A percentile compares a stretch with the other conserved stretches of the same genome.
phyloP scores from a whole-genome alignment of 2,329 filamentous ascomycete genomes.

The Cladophialophora exuberans region DNA sequence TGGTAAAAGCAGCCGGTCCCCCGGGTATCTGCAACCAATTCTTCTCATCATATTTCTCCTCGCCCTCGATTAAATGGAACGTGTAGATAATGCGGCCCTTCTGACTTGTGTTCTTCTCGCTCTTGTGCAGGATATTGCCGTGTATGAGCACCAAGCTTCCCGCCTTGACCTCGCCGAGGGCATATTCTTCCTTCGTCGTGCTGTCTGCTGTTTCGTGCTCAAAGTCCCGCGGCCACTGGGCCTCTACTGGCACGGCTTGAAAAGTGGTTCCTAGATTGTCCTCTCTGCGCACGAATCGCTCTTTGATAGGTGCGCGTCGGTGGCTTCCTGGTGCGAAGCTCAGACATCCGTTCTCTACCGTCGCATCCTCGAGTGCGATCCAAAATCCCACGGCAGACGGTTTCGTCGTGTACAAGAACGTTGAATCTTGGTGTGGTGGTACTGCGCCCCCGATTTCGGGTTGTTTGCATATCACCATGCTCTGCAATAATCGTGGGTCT shows the following conservation, averaged over 20 bases:
- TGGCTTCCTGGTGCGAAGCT: slow-evolving; percentile 86
- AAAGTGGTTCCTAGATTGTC: slow-evolving; percentile 67
- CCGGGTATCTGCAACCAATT: slow-evolving; percentile 93
- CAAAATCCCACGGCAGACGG: slow-evolving; percentile 93
- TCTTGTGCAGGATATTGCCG: slow-evolving; percentile 94
- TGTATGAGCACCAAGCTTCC: slow-evolving; percentile 92
- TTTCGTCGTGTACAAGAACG: slow-evolving; percentile 87
- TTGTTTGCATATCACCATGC: slow-evolving; percentile 98
- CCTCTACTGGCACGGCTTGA: slow-evolving; percentile 62
- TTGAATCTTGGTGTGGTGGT: slow-evolving; percentile 87
- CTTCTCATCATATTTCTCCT: slow-evolving; percentile 74
- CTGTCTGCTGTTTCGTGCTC: slow-evolving; percentile 44
- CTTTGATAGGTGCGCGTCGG: slow-evolving; percentile 68
- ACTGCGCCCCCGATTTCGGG: slow-evolving; percentile 93
- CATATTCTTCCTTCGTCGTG: slow-evolving; percentile 61
- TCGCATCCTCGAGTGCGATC: slow-evolving; percentile 95
- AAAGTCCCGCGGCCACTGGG: slow-evolving; percentile 63
- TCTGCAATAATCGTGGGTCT: slow-evolving; percentile 81
- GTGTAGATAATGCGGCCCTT: slow-evolving; percentile 95
- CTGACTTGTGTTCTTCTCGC: slow-evolving; percentile 83
- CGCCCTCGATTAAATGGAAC: slow-evolving; percentile 92
- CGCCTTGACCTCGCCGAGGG: slow-evolving; percentile 84
- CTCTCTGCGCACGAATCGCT: slow-evolving; percentile 72
- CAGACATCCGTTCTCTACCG: slow-evolving; percentile 81
- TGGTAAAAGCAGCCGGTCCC: slow-evolving; percentile 78